Evolutionary conservation across 1,284 basidiomycete species (phyloP).

Genomic region (Dichomitus squalens): DNA sequence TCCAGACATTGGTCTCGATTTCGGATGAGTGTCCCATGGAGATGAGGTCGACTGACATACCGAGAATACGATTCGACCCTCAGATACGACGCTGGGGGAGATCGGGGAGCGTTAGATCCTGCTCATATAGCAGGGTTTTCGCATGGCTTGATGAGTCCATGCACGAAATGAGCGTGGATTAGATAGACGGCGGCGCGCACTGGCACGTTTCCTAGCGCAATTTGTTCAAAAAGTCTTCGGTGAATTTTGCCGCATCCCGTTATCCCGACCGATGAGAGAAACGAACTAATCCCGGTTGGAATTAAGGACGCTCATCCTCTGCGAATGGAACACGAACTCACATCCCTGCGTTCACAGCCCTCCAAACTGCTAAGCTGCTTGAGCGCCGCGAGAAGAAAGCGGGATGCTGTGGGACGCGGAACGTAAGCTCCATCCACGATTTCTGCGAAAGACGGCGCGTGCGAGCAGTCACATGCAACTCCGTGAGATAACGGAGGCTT

Average conservation of each 20-base stretch:
- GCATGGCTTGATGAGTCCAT: neutral
- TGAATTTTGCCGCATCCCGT: neutral
- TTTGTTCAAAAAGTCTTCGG: neutral
- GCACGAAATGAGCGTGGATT: neutral
- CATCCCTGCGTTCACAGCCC: neutral
- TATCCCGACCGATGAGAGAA: neutral
- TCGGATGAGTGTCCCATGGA: neutral
- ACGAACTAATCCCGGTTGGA: neutral
- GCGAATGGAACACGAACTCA: slow-evolving; percentile 3
- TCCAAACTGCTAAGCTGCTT: neutral
- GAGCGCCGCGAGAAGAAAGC: neutral
- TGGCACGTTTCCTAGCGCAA: slow-evolving; percentile 1
- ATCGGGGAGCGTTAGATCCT: slow-evolving; percentile 10
- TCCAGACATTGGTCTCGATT: neutral
- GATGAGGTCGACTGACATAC: neutral
- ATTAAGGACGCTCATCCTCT: slow-evolving; percentile 4
- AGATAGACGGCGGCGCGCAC: neutral
- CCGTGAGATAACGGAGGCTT: slow-evolving; percentile 16
- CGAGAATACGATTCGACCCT: neutral
- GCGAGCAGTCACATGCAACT: slow-evolving; percentile 3
- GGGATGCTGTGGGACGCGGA: too few species aligned
- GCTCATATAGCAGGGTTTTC: neutral
- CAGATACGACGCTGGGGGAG: neutral
- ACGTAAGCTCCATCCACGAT: neutral
- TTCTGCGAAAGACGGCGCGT: slow-evolving; percentile 3